These are phyloP conservation scores for Daldinia childiae DNA, from an alignment of 495 filamentous ascomycete species.

Conservation along the genomic window DNA sequence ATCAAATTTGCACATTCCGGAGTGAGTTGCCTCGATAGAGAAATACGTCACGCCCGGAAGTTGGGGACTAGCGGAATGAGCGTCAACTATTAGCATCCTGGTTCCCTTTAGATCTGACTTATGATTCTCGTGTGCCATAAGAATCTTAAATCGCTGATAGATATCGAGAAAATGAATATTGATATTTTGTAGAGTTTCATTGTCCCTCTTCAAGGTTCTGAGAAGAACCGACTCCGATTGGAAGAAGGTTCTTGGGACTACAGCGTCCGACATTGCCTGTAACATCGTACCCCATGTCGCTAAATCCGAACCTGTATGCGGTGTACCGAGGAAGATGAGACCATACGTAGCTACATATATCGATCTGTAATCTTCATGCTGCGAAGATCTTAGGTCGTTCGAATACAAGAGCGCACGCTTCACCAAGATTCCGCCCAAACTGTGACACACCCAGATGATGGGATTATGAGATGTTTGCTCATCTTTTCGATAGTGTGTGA, in stretches of 20 bases:
- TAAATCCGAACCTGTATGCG: slow-evolving; percentile 79
- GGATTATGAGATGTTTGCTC: slow-evolving; percentile 68
- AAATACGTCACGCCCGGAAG: slow-evolving; percentile 78
- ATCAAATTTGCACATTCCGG: slow-evolving; percentile 89
- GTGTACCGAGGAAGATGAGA: slow-evolving; percentile 88
- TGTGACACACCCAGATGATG: slow-evolving; percentile 88
- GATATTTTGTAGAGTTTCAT: slow-evolving; percentile 83
- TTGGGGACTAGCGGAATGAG: slow-evolving; percentile 77
- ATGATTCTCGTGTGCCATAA: slow-evolving; percentile 73
- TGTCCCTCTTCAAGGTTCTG: slow-evolving; percentile 77
- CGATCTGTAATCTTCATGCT: slow-evolving; percentile 77
- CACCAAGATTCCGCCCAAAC: slow-evolving; percentile 81
- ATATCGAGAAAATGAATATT: slow-evolving; percentile 80
- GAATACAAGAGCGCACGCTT: slow-evolving; percentile 72
- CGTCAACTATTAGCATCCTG: slow-evolving; percentile 72
- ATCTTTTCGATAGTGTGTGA: slow-evolving; percentile 61
- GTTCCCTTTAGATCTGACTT: slow-evolving; percentile 72
- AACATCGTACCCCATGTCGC: slow-evolving; percentile 80
- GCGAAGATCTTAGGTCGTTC: slow-evolving; percentile 68
- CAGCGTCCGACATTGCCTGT: slow-evolving; percentile 74
- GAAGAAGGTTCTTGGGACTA: slow-evolving; percentile 75
- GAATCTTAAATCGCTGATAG: slow-evolving; percentile 74
- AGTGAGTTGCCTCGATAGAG: slow-evolving; percentile 84
- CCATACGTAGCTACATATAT: slow-evolving; percentile 86
- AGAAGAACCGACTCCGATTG: slow-evolving; percentile 76